A percentile compares a stretch with the other conserved stretches of the same genome.
These are phyloP conservation scores for Rosa multiflora DNA, from an alignment of 306 rosid genomes.

Conservation along the genomic window DNA sequence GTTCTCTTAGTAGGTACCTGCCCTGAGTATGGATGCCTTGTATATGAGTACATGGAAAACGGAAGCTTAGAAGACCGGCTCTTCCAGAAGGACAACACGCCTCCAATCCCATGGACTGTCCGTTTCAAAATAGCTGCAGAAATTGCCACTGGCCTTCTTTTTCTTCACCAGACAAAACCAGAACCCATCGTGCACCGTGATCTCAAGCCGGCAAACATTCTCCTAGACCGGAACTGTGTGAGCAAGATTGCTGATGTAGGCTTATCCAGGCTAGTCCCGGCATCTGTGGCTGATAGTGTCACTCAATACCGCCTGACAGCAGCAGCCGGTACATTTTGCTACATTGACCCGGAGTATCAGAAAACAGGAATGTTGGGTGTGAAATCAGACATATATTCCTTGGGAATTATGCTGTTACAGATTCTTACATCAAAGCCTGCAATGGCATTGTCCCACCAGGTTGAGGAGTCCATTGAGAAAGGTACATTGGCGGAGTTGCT, in stretches of 20 bases:
- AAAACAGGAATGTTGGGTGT: slow-evolving; percentile 84
- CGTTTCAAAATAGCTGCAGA: slow-evolving; percentile 78
- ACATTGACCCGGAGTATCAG: slow-evolving; percentile 94
- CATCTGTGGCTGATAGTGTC: slow-evolving; percentile 46
- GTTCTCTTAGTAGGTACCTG: slow-evolving; percentile 89
- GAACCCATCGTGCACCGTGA: slow-evolving; percentile 90
- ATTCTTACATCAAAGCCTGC: slow-evolving; percentile 71
- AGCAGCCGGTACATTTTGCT: slow-evolving; percentile 96
- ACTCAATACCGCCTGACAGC: slow-evolving; percentile 76
- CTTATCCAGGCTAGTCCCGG: slow-evolving; percentile 82
- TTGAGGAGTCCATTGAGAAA: slow-evolving; percentile 48
- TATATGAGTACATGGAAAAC: slow-evolving; percentile 74
- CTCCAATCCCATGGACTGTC: slow-evolving; percentile 61
- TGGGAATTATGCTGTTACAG: slow-evolving; percentile 72
- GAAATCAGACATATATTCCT: slow-evolving; percentile 81
- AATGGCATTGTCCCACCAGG: slow-evolving; percentile 66
- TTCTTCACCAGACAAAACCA: slow-evolving; percentile 76
- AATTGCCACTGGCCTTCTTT: slow-evolving; percentile 76
- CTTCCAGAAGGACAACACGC: slow-evolving; percentile 46
- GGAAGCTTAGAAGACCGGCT: slow-evolving; percentile 94
- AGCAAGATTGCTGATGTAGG: slow-evolving; percentile 90
- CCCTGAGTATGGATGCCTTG: slow-evolving; percentile 82
- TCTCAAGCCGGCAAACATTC: slow-evolving; percentile 87
- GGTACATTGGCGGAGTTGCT: slow-evolving; percentile 45
- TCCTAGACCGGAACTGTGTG: slow-evolving; percentile 51